Base-by-base conservation (phyloP, 2,329 filamentous ascomycete genomes). In the Colletotrichum acutatum region DNA sequence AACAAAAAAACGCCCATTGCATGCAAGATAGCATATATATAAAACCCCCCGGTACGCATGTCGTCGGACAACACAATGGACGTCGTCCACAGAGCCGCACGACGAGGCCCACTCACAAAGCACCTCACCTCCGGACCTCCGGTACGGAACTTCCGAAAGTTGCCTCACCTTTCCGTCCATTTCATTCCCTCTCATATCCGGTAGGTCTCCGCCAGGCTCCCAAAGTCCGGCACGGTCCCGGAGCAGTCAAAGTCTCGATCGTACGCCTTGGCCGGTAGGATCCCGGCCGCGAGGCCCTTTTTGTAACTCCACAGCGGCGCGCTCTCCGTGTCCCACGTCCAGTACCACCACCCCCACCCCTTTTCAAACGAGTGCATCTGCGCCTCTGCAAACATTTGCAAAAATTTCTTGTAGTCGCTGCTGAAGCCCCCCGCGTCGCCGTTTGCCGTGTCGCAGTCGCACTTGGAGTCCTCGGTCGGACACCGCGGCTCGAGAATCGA, bases 311-410 rank as follows among this genome's bases (percentile, higher is more conserved):
- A 99, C 84, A 98, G 95, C 72, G 91, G 87, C 61, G 93, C 92
- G 76, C 84, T 88, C 86, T 98, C 96, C 34, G 96, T 98, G 83
- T 95, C 90, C 96, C 97, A 97, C 42, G 95, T 98, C 97, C 97
- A 99, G 84, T 99, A 99, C 85, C 97, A 98, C 97, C 97, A 99
- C 61, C 97, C 97, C 92, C 94, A 97, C 6, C 94, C 95, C 75
- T 92, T 91, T 83, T 98, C 96, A 79, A 98, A 99, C 72, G 92
- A 94, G 77, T 92, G 88, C 94, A 99, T 99, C 85, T 99, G 97
- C 66, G 95, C 97, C 83, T 98, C 93, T 6, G 97, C 97, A 83
- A 98, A 98, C 83, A 94, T 94, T 76, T 90, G 89, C 75, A 99
- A 86, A 83, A 96, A 98, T 76, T 91, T 85, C 84, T 97, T 98